Percentiles rank a stretch among this genome's conserved stretches.
These are phyloP conservation scores for Pseudocercospora fuligena DNA, from an alignment of 2,329 filamentous ascomycete species.

Conservation along the genomic window DNA sequence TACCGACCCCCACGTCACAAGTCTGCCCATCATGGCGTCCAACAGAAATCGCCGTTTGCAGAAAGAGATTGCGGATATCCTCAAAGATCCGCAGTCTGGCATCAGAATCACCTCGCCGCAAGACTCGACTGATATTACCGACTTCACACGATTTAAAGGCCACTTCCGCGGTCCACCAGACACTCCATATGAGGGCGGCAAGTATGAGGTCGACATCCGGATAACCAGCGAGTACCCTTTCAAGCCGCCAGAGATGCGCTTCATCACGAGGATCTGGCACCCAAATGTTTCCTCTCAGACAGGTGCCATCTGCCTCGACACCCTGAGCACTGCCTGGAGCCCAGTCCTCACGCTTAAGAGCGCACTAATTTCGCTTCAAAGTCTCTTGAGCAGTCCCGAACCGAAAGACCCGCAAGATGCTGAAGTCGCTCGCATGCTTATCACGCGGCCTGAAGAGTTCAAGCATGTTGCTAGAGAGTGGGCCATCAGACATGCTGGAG, in stretches of 20 bases:
- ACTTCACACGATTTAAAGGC: slow-evolving; percentile 82
- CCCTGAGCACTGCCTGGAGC: slow-evolving; percentile 86
- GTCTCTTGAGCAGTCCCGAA: slow-evolving; percentile 89
- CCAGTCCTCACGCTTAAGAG: slow-evolving; percentile 97
- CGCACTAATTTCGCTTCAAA: slow-evolving; percentile 88
- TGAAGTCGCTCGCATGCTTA: slow-evolving; percentile 89
- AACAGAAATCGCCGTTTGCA: slow-evolving; percentile 66
- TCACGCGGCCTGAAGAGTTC: slow-evolving; percentile 78
- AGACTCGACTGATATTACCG: slow-evolving; percentile 62
- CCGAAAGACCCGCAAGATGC: slow-evolving; percentile 97
- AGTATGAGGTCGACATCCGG: slow-evolving; percentile 79
- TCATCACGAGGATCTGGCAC: slow-evolving; percentile 94
- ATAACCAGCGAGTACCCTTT: slow-evolving; percentile 93
- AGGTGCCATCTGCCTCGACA: slow-evolving; percentile 95
- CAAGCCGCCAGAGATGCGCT: slow-evolving; percentile 87
- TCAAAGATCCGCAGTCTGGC: slow-evolving; percentile 74
- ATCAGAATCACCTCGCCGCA: slow-evolving; percentile 62
- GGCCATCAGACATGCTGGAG: slow-evolving; percentile 82
- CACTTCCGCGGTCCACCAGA: slow-evolving; percentile 86
- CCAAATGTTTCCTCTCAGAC: slow-evolving; percentile 84
- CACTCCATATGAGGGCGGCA: slow-evolving; percentile 89
- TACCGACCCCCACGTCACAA: not conserved
- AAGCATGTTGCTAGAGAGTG: slow-evolving; percentile 84
- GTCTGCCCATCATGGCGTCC: slow-evolving; percentile 50
- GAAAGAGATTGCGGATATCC: slow-evolving; percentile 78